Percentiles rank a stretch among this genome's conserved stretches.
Evolutionary conservation across 2,329 filamentous ascomycete genomes (phyloP).

Genomic region (Venturia asperata): DNA sequence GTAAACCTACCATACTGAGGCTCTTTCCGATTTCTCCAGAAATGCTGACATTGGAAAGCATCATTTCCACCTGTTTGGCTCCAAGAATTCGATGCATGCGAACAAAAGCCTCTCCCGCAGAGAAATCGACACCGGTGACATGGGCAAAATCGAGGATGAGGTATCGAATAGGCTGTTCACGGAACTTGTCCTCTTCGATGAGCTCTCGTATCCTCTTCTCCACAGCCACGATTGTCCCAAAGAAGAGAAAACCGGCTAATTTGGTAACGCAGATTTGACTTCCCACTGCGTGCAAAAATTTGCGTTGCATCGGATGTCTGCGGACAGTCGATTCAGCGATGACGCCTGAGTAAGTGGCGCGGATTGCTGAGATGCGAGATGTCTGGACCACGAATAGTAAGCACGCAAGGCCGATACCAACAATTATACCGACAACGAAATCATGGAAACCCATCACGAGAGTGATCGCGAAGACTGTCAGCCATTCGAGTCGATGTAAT

Average conservation of each 20-base stretch:
- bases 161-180: slow-evolving; percentile 73
- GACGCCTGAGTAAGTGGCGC: slow-evolving; percentile 82
- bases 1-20: slow-evolving; percentile 77
- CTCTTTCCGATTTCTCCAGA: slow-evolving; percentile 69
- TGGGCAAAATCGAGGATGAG: slow-evolving; percentile 82
- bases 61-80: slow-evolving; percentile 68
- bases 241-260: slow-evolving; percentile 92
- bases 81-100: slow-evolving; percentile 79
- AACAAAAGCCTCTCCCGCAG: slow-evolving; percentile 89
- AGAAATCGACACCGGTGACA: slow-evolving; percentile 91
- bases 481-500: slow-evolving; percentile 76
- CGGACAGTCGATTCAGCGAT: slow-evolving; percentile 88
- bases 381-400: slow-evolving; percentile 87
- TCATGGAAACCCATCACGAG: slow-evolving; percentile 95
- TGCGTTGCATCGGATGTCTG: slow-evolving; percentile 79
- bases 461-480: slow-evolving; percentile 83
- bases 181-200: slow-evolving; percentile 76
- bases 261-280: slow-evolving; percentile 87
- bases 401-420: slow-evolving; percentile 87
- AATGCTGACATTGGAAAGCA: slow-evolving; percentile 75
- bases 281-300: slow-evolving; percentile 78
- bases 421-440: slow-evolving; percentile 88
- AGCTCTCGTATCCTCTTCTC: slow-evolving; percentile 79
- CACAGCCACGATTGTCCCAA: slow-evolving; percentile 92
- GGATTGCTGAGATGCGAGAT: slow-evolving; percentile 79